Percentiles rank a stretch among this genome's conserved stretches.
Conservation (phyloP, 257 asterid genomes). For the Plantago major region DNA sequence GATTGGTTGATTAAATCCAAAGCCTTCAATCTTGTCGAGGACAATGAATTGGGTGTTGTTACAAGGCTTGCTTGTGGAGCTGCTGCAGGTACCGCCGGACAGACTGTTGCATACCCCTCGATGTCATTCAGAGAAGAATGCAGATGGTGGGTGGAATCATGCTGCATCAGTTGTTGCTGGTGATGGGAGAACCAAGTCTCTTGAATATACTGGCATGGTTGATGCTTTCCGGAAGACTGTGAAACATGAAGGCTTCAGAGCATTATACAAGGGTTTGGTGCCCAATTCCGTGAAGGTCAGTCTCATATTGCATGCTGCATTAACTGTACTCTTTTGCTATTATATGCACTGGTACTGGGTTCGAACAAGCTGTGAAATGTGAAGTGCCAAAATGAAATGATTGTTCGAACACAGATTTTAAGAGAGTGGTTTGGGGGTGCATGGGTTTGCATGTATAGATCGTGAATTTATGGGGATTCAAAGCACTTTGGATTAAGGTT, state of each 20-base stretch:
- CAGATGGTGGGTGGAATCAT: slow-evolving; percentile 97
- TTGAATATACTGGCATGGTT: slow-evolving; percentile 84
- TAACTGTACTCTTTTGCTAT: background rate
- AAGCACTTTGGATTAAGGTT: background rate
- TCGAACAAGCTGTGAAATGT: too few relatives aligned
- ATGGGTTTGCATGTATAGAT: too few relatives aligned
- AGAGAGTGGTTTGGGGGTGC: too few relatives aligned
- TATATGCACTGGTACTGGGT: background rate
- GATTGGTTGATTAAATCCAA: slow-evolving; percentile 72
- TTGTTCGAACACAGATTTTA: too few relatives aligned
- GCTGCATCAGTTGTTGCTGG: slow-evolving; percentile 81
- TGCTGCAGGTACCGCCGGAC: slow-evolving; percentile 94
- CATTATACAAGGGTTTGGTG: slow-evolving; percentile 93
- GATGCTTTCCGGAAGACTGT: slow-evolving; percentile 96
- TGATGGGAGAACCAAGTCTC: slow-evolving; percentile 68
- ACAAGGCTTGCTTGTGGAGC: slow-evolving; percentile 96
- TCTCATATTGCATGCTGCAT: background rate
- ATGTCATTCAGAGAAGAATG: slow-evolving; percentile 94
- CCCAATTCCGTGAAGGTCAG: slow-evolving; percentile 98
- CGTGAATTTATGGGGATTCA: background rate
- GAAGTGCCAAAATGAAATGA: background rate
- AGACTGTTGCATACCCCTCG: slow-evolving; percentile 96
- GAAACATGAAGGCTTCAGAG: slow-evolving; percentile 77
- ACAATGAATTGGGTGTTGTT: slow-evolving; percentile 70
- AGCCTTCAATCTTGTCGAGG: slow-evolving; percentile 66